phyloP scores from a whole-genome alignment of 192 early-diverging fungal genomes.

The Coemansia sp. region DNA sequence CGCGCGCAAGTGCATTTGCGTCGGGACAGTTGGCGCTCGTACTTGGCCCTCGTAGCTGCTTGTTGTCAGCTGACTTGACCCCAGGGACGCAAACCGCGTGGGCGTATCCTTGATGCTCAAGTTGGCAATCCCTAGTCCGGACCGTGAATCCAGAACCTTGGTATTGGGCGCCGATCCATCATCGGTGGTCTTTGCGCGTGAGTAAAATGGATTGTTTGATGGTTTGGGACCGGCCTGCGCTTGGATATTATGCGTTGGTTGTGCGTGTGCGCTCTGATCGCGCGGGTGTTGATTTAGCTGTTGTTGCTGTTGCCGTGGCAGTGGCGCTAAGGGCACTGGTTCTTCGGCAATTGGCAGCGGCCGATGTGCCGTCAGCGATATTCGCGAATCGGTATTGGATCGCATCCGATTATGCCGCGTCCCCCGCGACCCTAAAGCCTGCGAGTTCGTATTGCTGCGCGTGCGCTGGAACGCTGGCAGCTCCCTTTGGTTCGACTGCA shows the following conservation, averaged over 20 bases:
- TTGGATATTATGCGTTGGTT: not conserved
- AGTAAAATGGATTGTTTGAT: constrained; percentile 2
- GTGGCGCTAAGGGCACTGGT: not conserved
- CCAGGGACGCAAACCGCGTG: constrained; percentile 12
- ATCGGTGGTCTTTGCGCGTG: not conserved
- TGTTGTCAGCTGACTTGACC: not conserved
- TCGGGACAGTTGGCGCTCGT: constrained; percentile 3
- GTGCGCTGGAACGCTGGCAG: constrained; percentile 42
- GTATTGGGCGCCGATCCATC: not conserved
- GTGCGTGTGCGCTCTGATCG: not conserved
- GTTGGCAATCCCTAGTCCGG: constrained; percentile 23
- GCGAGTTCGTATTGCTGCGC: constrained; percentile 22
- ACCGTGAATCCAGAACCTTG: not conserved
- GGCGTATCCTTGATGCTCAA: constrained; percentile 4
- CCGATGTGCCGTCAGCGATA: constrained; percentile 31
- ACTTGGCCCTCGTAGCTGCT: not conserved
- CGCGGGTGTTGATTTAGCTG: too few relatives aligned
- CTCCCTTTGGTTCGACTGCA: constrained; percentile 34
- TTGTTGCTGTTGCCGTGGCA: not conserved
- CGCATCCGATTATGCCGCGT: constrained; percentile 32
- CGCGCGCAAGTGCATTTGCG: not conserved
- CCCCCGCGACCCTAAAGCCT: not conserved
- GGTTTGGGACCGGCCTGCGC: not conserved
- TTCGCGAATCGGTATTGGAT: constrained; percentile 42
- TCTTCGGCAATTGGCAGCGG: not conserved